Evolutionary conservation across 371 early-diverging fungal genomes (phyloP).

Genomic region (Rhizopus microsporus): DNA sequence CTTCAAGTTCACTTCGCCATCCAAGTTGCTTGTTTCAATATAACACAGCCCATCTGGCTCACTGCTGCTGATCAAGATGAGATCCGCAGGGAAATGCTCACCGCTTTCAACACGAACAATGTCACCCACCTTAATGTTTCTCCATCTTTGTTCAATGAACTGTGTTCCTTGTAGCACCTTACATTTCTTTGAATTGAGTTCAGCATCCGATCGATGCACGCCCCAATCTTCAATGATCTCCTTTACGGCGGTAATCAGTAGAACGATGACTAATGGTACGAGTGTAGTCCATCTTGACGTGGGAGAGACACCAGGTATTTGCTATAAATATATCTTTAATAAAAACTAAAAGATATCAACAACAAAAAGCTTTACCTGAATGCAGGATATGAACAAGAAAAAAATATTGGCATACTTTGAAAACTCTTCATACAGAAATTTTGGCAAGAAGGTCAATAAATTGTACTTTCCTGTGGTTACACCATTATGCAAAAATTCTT

Average conservation of each 20-base stretch:
- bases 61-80: conserved; percentile 78
- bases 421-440: conserved; percentile 92
- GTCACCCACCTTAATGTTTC: conserved; percentile 88
- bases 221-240: conserved; percentile 95
- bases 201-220: conserved; percentile 72
- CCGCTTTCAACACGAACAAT: conserved; percentile 83
- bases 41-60: conserved; percentile 92
- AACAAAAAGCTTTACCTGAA: conserved; percentile 62
- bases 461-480: conserved; percentile 92
- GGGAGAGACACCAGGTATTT: conserved; percentile 84
- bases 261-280: conserved; percentile 89
- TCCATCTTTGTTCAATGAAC: conserved; percentile 74
- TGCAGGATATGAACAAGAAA: conserved; percentile 87
- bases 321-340: conserved; percentile 54
- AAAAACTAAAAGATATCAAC: neutral
- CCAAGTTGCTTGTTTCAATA: conserved; percentile 94
- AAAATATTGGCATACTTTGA: conserved; percentile 95
- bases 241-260: conserved; percentile 94
- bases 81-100: conserved; percentile 93
- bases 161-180: conserved; percentile 63
- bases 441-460: conserved; percentile 82
- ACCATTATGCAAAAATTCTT: conserved; percentile 78
- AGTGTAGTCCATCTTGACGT: conserved; percentile 88
- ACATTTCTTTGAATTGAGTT: conserved; percentile 72
- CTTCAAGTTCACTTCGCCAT: conserved; percentile 95